Base-by-base conservation (phyloP, 805 yeast genomes). In the Debaryomyces castellii region DNA sequence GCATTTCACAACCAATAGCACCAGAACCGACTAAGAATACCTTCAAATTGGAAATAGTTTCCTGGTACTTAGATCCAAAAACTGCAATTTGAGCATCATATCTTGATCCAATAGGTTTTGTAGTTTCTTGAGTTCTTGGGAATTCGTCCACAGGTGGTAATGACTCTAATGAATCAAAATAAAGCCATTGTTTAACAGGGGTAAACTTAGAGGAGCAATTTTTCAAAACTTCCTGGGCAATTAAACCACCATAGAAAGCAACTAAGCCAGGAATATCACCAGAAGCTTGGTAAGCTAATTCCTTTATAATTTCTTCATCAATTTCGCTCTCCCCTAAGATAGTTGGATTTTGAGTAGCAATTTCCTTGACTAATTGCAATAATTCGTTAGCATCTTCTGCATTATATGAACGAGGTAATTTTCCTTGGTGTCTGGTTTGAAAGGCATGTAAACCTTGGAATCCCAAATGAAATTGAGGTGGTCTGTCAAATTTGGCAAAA, bases 1-100 rank as follows among this genome's bases (percentile, higher is more conserved):
- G 76, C 91, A 94, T 92, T 71, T 94, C 99, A 73, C 99, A 94
- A 33, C 99, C 99, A 73, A 94, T 94, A 16, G 99, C 99, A 63
- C 99, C 99, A 1, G 97, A 78, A 38, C 99, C 99, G 34, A 94
- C 99, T 53, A 94, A 74, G 66, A 94, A 92, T 3, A 91, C 89
- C 59, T 82, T 85, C 51, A 87, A 71, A 65, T 91, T 89, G 32
- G 88, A 81, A 47, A 94, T 70, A 37, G 71, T 72, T 58, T 85
- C 81, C 62, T 89, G 92, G 68, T 81, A 89, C 36, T 80, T 81
- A 40, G 78, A 62, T 48, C 99, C 99, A 56, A 90, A 90, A 1
- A 92, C 96, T 2, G 98, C 97, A 60, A 90, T 87, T 72, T 90
- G 96, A n/a, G 82, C 81, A 66, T 94, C 99, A 62, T 94, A 94